Evolutionary conservation across 1,284 basidiomycete species (phyloP), one percentile per base, ranked within the genome.

Genomic region (Trichosporon faecale): DNA sequence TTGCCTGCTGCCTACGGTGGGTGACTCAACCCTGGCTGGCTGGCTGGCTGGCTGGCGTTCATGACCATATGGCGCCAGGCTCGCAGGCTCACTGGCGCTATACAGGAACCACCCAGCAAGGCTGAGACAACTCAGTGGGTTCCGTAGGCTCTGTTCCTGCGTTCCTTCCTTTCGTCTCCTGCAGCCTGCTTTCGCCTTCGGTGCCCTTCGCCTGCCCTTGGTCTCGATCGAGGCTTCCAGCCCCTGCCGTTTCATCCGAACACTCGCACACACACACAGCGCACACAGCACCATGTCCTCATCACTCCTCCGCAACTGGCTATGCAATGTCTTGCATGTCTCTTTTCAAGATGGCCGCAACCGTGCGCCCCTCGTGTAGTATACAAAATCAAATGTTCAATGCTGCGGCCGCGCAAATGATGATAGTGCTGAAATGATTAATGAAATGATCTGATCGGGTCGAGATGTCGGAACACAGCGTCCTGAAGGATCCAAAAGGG

Each of bases 111-210:
- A 9, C 40, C n/a, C 18, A 8, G 16, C 40, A n/a, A n/a, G 40
- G 11, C 49, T 52, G 49, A 25, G 49, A 52, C 49, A 25, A 52
- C 49, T 52, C 18, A 61, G 57, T 61, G 57, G 57, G 57, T 61
- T 31, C 27, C 12, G 55, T 49, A 21, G 11, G 12, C n/a, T 21
- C n/a, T 18, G 57, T 61, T 61, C 57, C 57, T 61, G 57, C 57
- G 57, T 61, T 61, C 57, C 57, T 61, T 61, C 57, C 57, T 61
- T 33, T n/a, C n/a, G n/a, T n/a, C 57, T n/a, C 27, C 57, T 61
- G 31, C 40, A 3, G 3, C 11, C 6, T 44, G 3, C 23, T 5
- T 6, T 4, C 16, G 7, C 49, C n/a, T 52, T 52, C 49, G 23
- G 49, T 18, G 40, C 40, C 40, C 40, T 44, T 44, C 40, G 18